Evolutionary conservation across 2,329 filamentous ascomycete genomes (phyloP).

Genomic region (Aspergillus pseudoglaucus): DNA sequence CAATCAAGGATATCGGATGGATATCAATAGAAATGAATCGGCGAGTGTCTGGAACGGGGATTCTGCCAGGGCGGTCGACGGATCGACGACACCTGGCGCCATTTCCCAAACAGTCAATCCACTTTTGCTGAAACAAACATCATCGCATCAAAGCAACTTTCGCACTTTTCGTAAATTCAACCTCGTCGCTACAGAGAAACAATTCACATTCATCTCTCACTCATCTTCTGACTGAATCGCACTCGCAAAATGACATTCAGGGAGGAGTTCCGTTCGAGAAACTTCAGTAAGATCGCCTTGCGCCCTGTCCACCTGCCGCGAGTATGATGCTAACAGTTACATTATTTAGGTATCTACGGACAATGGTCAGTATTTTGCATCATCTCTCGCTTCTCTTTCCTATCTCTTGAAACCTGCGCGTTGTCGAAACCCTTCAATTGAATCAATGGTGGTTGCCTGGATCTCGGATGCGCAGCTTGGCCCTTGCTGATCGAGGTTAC

Average conservation of each 20-base stretch:
- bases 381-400: slow-evolving; percentile 1
- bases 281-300: slow-evolving; percentile 50
- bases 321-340: slow-evolving; percentile 15
- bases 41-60: not conserved
- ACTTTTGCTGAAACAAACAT: not conserved
- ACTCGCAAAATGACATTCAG: slow-evolving; percentile 49
- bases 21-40: not conserved
- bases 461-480: slow-evolving; percentile 9
- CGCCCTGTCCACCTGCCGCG: not conserved
- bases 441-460: slow-evolving; percentile 16
- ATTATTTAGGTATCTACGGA: slow-evolving; percentile 56
- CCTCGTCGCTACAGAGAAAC: not conserved
- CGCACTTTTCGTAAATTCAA: not conserved
- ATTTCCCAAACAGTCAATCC: not conserved
- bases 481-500: slow-evolving; percentile 5
- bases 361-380: slow-evolving; percentile 52
- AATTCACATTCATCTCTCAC: not conserved
- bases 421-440: slow-evolving; percentile 1
- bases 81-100: slow-evolving; percentile 8
- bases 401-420: not conserved
- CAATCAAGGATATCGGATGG: not conserved
- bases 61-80: slow-evolving; percentile 19
- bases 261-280: slow-evolving; percentile 58
- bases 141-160: not conserved
- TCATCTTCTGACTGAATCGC: not conserved